Percentiles rank a stretch among this genome's conserved stretches.
phyloP scores from a whole-genome alignment of 2,329 filamentous ascomycete genomes.

The Elsinoe perseae region DNA sequence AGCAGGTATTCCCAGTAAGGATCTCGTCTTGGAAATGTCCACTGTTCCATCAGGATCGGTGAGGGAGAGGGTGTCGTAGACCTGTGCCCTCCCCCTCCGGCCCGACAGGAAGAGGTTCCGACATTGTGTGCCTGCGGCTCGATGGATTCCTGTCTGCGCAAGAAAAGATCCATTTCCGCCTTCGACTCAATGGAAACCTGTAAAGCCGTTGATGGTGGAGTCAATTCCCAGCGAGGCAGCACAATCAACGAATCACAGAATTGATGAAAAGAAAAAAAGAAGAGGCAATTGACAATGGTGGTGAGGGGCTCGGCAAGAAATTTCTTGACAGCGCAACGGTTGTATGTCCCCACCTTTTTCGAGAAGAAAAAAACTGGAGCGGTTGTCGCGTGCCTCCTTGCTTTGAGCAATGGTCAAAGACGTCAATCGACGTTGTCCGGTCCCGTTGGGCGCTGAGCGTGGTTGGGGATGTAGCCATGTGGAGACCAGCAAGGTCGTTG shows the following conservation, averaged over 20 bases:
- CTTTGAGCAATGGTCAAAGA: neutral
- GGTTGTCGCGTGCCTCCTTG: neutral
- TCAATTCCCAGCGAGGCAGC: neutral
- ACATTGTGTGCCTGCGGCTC: neutral
- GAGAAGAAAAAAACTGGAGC: neutral
- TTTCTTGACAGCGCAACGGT: constrained; percentile 8
- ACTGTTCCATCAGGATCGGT: neutral
- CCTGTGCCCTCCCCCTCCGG: neutral
- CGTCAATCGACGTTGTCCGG: constrained; percentile 6
- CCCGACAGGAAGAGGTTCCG: neutral
- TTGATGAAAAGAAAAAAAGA: neutral
- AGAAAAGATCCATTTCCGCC: neutral
- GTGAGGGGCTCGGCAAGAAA: constrained; percentile 6
- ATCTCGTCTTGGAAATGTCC: neutral
- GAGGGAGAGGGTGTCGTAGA: neutral
- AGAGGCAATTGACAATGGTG: neutral
- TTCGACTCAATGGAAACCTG: neutral
- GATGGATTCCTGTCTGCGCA: neutral
- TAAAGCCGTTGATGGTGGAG: constrained; percentile 8
- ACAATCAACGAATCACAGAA: neutral
- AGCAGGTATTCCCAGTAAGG: neutral
- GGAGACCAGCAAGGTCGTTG: neutral
- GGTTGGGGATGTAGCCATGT: constrained; percentile 12
- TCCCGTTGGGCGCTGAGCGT: constrained; percentile 11
- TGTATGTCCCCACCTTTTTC: constrained; percentile 9